Evolutionary conservation across 2,329 filamentous ascomycete species (phyloP).

Genomic region (Paraphaeosphaeria sporulosa): DNA sequence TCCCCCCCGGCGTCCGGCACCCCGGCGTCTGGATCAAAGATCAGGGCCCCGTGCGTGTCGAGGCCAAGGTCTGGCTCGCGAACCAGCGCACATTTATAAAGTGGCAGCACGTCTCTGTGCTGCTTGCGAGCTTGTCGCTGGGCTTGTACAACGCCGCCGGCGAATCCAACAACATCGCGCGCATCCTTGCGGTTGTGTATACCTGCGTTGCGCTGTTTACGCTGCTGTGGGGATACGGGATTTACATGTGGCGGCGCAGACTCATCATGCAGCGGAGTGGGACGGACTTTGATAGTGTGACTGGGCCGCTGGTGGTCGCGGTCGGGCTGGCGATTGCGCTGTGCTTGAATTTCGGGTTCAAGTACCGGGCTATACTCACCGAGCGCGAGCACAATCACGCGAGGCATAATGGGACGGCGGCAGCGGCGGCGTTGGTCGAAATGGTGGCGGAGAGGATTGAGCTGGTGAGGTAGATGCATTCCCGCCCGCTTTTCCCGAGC

Average conservation of each 20-base stretch:
- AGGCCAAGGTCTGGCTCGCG: constrained; percentile 98
- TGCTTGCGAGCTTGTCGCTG: constrained; percentile 83
- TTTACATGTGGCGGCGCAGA: constrained; percentile 76
- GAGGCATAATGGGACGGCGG: constrained; percentile 11
- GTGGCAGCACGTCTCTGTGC: constrained; percentile 93
- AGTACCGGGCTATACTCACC: constrained; percentile 47
- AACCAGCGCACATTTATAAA: constrained; percentile 99
- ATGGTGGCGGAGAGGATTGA: constrained; percentile 15
- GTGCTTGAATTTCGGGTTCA: constrained; percentile 87
- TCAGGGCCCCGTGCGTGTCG: constrained; percentile 86
- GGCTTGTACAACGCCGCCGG: constrained; percentile 90
- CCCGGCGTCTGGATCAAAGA: constrained; percentile 94
- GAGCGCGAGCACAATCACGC: constrained; percentile 3
- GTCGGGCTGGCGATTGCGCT: constrained; percentile 79
- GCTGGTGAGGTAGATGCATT: constrained; percentile 10
- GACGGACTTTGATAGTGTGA: constrained; percentile 89
- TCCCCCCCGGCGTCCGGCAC: constrained; percentile 88
- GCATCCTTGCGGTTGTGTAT: constrained; percentile 82
- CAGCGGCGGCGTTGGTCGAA: constrained; percentile 10
- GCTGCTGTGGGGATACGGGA: constrained; percentile 84
- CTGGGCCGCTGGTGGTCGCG: constrained; percentile 85
- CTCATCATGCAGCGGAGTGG: constrained; percentile 88
- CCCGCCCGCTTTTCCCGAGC: neutral
- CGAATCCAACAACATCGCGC: constrained; percentile 74
- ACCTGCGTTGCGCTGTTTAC: constrained; percentile 83